Conservation (phyloP, 495 filamentous ascomycete genomes). For the Pyronema domesticum region DNA sequence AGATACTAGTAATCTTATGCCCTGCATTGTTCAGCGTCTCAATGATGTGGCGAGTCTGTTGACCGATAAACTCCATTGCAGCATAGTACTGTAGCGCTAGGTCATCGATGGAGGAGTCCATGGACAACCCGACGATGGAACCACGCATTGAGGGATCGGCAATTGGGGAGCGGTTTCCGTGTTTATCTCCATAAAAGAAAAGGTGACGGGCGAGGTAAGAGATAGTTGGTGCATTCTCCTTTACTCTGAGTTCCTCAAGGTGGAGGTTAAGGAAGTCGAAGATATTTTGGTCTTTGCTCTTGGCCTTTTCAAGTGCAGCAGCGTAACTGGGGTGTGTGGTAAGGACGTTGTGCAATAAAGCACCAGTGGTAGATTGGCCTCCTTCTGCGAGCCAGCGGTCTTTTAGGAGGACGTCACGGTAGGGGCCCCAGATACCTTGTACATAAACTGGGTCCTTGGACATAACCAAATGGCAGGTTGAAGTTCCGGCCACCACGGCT, state of each 20-base stretch:
- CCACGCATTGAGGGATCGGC: conserved; percentile 85
- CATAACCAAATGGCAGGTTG: conserved; percentile 94
- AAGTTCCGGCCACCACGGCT: conserved; percentile 90
- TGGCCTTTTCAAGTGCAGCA: conserved; percentile 54
- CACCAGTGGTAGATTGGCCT: conserved; percentile 87
- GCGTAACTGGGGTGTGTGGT: conserved; percentile 82
- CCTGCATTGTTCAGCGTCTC: conserved; percentile 77
- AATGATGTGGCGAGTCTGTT: conserved; percentile 90
- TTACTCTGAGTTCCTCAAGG: conserved; percentile 52
- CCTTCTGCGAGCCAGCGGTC: conserved; percentile 92
- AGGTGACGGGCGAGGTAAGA: conserved; percentile 78
- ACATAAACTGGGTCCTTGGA: conserved; percentile 80
- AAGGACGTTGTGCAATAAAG: conserved; percentile 80
- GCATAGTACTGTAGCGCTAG: conserved; percentile 83
- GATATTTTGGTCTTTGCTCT: conserved; percentile 62
- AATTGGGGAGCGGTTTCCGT: conserved; percentile 87
- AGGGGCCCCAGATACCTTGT: conserved; percentile 64
- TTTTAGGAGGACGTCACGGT: conserved; percentile 79
- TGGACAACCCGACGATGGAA: conserved; percentile 65
- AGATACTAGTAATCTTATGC: conserved; percentile 74
- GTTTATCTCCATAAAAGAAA: conserved; percentile 98
- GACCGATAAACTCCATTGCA: conserved; percentile 89
- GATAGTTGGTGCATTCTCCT: conserved; percentile 50
- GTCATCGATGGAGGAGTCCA: conserved; percentile 66
- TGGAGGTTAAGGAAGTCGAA: conserved; percentile 90